Evolutionary conservation across 2,329 filamentous ascomycete species (phyloP), one percentile per base, ranked within the genome.

Genomic region (Fusarium pininemorale): DNA sequence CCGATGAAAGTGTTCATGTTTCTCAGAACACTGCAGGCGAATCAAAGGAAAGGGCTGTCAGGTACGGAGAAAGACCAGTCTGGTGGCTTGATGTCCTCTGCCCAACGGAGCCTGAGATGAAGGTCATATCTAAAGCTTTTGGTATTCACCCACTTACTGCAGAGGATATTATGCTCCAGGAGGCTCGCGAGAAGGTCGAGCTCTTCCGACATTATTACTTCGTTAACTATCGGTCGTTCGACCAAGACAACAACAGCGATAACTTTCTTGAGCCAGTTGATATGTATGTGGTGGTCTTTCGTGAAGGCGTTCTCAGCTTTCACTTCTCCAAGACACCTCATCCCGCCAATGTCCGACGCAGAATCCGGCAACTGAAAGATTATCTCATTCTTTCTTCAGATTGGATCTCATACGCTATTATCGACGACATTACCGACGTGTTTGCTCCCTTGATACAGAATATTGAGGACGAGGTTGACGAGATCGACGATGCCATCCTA

Each of bases 181-280:
- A 99, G 84, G 94, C 95, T 45, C 95, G 96, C 28, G 96, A 99
- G 80, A 99, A 99, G 84, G 96, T 99, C 2, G 96, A 99, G 82
- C 88, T 99, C 2, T 99, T 99, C 86, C 92, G 94, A 39, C 93
- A 97, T 81, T 99, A 99, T 84, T 99, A 99, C 83, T 98, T 99
- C 79, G 94, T 99, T 84, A 98, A 98, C 82, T 99, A 99, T 82
- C 93, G 96, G 22, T 97, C 95, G 1, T 99, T 99, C 80, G 96
- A 99, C 81, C 96, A 98, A 81, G 96, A 99, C 80, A 90, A 91
- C 69, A 92, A 92, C 76, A 97, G 92, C 80, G 94, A 96, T 65
- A 92, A 97, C 79, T 98, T 97, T 81, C 88, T 99, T 51, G 94
- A 98, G 77, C 96, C 96, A 2, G 93, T 99, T 79, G 98, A 98